Conservation (phyloP, 2,329 filamentous ascomycete species). For the Emergomyces orientalis region DNA sequence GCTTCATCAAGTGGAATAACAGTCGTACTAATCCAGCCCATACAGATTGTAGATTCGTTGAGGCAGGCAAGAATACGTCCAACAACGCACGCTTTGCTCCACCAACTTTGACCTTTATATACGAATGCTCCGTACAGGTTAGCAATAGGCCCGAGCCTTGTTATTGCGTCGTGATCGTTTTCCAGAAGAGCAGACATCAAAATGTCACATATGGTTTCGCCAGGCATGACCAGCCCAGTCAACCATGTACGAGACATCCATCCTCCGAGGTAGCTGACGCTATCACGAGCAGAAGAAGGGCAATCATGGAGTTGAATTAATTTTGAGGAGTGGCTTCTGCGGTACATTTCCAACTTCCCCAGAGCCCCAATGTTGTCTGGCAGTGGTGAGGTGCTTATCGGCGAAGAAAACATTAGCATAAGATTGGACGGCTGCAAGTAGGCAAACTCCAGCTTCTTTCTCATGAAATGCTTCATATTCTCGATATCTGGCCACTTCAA, state of each 20-base stretch:
- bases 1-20: constrained; percentile 32
- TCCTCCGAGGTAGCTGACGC: constrained; percentile 34
- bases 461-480: constrained; percentile 29
- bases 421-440: constrained; percentile 10
- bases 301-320: constrained; percentile 22
- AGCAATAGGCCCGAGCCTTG: constrained; percentile 40
- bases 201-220: constrained; percentile 45
- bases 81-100: constrained; percentile 49
- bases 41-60: constrained; percentile 40
- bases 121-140: constrained; percentile 49
- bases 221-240: constrained; percentile 46
- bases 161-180: constrained; percentile 43
- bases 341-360: constrained; percentile 25
- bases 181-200: constrained; percentile 49
- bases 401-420: constrained; percentile 10
- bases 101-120: constrained; percentile 43
- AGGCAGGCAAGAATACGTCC: constrained; percentile 44
- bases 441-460: constrained; percentile 26
- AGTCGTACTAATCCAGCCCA: constrained; percentile 46
- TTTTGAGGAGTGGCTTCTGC: constrained; percentile 22
- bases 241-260: constrained; percentile 50
- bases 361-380: constrained; percentile 10
- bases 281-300: constrained; percentile 11
- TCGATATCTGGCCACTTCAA: constrained; percentile 43
- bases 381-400: constrained; percentile 7